These are phyloP conservation scores for Protomyces gravidus DNA, from an alignment of 1,139 yeast genomes.

Conservation along the genomic window DNA sequence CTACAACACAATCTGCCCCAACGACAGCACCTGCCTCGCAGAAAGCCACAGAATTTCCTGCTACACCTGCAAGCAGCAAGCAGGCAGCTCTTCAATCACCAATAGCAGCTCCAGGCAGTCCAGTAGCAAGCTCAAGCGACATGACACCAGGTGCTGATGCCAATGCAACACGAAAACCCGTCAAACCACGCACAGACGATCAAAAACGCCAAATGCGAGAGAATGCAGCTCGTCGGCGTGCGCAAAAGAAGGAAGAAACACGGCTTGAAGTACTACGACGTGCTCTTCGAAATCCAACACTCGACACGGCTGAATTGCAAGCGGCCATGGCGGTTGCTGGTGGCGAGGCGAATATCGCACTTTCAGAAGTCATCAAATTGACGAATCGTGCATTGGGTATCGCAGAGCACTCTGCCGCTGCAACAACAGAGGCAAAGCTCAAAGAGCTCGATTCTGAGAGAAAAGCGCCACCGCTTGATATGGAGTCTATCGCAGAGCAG, in stretches of 20 bases:
- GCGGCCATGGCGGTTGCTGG: conserved; percentile 3
- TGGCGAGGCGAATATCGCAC: not conserved
- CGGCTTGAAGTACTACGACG: not conserved
- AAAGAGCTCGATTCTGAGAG: not conserved
- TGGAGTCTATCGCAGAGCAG: not conserved
- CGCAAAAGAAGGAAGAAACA: not conserved
- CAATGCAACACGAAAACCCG: not conserved
- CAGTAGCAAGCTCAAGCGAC: not conserved
- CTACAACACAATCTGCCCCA: not conserved
- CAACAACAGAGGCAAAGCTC: not conserved
- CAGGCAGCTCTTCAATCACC: not conserved
- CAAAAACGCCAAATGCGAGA: not conserved
- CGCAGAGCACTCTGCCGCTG: not conserved
- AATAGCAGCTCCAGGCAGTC: not conserved
- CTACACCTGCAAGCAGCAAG: not conserved
- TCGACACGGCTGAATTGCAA: not conserved
- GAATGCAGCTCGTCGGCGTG: not conserved
- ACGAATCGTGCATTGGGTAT: not conserved
- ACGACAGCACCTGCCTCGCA: not conserved
- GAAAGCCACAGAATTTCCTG: not conserved
- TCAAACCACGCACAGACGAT: not conserved
- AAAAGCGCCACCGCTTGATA: not conserved
- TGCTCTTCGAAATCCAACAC: not conserved
- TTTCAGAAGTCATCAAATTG: not conserved
- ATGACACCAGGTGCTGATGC: not conserved